Evolutionary conservation across 192 early-diverging fungal genomes (phyloP).

Genomic region (Spinellus fusiger): DNA sequence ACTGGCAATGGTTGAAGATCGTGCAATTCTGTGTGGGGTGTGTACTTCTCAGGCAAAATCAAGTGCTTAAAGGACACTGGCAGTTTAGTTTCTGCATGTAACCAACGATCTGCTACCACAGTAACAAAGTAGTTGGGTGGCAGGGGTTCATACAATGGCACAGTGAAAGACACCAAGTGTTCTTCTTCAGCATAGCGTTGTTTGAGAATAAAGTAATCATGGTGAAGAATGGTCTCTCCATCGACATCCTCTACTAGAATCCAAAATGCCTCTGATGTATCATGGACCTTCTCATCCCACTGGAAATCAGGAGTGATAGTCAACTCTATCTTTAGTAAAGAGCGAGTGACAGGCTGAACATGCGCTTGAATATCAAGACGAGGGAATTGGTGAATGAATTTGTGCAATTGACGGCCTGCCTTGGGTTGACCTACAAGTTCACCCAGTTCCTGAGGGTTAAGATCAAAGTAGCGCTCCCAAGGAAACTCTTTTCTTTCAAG

Average conservation of each 20-base stretch:
- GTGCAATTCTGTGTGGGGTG: conserved; percentile 90
- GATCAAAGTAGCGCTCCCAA: conserved; percentile 93
- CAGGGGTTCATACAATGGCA: conserved; percentile 85
- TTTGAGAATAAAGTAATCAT: conserved; percentile 90
- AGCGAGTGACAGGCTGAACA: conserved; percentile 91
- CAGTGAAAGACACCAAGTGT: conserved; percentile 84
- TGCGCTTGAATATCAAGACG: conserved; percentile 83
- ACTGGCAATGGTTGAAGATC: conserved; percentile 90
- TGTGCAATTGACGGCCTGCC: conserved; percentile 85
- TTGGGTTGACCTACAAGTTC: conserved; percentile 84
- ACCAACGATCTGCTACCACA: conserved; percentile 92
- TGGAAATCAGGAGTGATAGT: conserved; percentile 91
- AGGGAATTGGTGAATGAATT: conserved; percentile 90
- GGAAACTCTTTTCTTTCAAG: conserved; percentile 92
- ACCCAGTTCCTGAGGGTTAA: conserved; percentile 87
- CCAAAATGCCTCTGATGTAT: conserved; percentile 88
- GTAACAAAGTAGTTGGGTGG: conserved; percentile 96
- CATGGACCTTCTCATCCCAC: conserved; percentile 87
- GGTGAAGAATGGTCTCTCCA: conserved; percentile 80
- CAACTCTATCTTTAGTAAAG: conserved; percentile 85
- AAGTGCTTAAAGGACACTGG: conserved; percentile 92
- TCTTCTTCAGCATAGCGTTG: conserved; percentile 77
- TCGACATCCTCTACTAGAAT: conserved; percentile 93
- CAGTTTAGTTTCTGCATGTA: conserved; percentile 84
- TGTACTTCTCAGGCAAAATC: conserved; percentile 86